Percentiles rank a stretch among this genome's conserved stretches.
These are phyloP conservation scores for Pichia norvegensis DNA, from an alignment of 1,139 yeast genomes.

Conservation along the genomic window DNA sequence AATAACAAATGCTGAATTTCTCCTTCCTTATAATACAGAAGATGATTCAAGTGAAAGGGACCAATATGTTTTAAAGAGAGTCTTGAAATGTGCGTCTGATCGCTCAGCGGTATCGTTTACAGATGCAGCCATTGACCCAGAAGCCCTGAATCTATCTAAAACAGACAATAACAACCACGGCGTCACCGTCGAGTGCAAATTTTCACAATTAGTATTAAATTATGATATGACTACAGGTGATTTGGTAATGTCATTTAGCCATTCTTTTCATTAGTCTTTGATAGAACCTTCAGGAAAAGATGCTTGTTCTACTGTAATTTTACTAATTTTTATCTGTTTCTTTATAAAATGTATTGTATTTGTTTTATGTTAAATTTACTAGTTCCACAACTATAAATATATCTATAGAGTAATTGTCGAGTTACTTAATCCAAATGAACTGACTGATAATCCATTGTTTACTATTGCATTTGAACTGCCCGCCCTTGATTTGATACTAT, in stretches of 20 bases:
- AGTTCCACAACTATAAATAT: neutral
- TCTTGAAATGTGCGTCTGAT: slow-evolving; percentile 26
- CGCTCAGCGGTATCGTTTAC: slow-evolving; percentile 16
- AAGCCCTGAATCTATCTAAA: slow-evolving; percentile 21
- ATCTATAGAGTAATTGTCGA: neutral
- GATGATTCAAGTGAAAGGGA: slow-evolving; percentile 1
- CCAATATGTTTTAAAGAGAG: slow-evolving; percentile 10
- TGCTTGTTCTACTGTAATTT: neutral
- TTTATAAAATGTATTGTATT: neutral
- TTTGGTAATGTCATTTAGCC: slow-evolving; percentile 25
- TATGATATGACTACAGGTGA: slow-evolving; percentile 23
- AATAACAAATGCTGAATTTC: slow-evolving; percentile 24
- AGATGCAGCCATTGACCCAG: slow-evolving; percentile 24
- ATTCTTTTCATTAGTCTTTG: slow-evolving; percentile 20
- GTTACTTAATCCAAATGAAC: neutral
- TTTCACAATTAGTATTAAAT: slow-evolving; percentile 24
- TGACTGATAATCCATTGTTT: slow-evolving; percentile 19
- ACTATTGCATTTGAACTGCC: slow-evolving; percentile 27
- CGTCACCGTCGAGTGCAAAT: slow-evolving; percentile 18
- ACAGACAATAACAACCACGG: slow-evolving; percentile 8
- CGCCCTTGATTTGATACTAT: slow-evolving; percentile 20
- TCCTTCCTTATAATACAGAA: slow-evolving; percentile 10
- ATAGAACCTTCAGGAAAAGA: neutral
- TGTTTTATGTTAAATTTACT: neutral
- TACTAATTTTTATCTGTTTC: neutral